phyloP scores from a whole-genome alignment of 2,329 filamentous ascomycete genomes.

The Ceratocystis huliohia region DNA sequence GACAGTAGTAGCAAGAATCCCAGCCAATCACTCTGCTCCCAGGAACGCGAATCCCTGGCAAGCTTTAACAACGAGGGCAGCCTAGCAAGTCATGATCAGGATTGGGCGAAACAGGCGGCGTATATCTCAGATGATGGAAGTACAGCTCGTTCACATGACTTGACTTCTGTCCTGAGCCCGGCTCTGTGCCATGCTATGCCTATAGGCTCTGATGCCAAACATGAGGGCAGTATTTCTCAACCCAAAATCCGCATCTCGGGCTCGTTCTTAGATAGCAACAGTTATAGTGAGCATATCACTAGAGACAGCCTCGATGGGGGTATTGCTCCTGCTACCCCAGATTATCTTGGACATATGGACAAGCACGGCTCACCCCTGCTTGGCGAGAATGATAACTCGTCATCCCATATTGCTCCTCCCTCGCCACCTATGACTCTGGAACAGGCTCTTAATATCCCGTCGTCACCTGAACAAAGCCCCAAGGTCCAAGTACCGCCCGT shows the following conservation, averaged over 20 bases:
- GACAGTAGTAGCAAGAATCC: constrained; percentile 46
- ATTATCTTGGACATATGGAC: constrained; percentile 5
- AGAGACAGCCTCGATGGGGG: constrained; percentile 47
- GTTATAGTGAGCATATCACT: constrained; percentile 34
- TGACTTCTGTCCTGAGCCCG: constrained; percentile 23
- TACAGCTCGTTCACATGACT: constrained; percentile 6
- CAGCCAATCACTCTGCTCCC: constrained; percentile 31
- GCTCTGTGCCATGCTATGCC: constrained; percentile 29
- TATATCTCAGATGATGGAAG: constrained; percentile 21
- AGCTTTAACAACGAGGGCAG: constrained; percentile 1
- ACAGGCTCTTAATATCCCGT: constrained; percentile 35
- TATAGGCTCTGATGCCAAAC: constrained; percentile 40
- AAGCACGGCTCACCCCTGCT: constrained; percentile 1
- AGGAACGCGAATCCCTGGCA: neutral
- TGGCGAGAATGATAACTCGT: neutral
- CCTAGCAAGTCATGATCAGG: constrained; percentile 28
- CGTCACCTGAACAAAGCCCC: neutral
- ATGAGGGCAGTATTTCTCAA: constrained; percentile 1
- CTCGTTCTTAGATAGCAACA: constrained; percentile 41
- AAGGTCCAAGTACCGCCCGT: constrained; percentile 31
- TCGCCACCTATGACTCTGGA: constrained; percentile 38
- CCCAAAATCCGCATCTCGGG: constrained; percentile 26
- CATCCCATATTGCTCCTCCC: constrained; percentile 25
- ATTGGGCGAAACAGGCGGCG: constrained; percentile 45
- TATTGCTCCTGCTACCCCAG: constrained; percentile 30